Percentiles rank a stretch among this genome's conserved stretches.
phyloP scores from a whole-genome alignment of 805 yeast species.

The Candida suzukii region DNA sequence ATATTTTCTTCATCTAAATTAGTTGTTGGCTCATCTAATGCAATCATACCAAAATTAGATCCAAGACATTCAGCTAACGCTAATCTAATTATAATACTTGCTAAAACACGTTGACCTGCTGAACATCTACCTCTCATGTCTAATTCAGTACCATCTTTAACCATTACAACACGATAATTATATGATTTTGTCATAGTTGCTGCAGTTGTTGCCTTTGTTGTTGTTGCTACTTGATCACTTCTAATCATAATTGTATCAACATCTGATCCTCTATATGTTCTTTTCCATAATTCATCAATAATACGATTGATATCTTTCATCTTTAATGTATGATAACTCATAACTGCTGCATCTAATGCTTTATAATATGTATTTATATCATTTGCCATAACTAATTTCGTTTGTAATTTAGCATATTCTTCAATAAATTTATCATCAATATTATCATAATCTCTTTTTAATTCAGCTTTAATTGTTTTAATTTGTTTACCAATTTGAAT shows the following conservation, averaged over 20 bases:
- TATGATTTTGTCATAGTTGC: conserved; percentile 51
- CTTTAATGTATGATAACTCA: conserved; percentile 84
- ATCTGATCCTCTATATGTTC: conserved; percentile 91
- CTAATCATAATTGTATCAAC: conserved; percentile 83
- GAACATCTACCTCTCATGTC: conserved; percentile 99
- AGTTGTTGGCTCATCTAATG: conserved; percentile 97
- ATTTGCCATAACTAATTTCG: conserved; percentile 66
- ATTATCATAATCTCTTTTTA: conserved; percentile 63
- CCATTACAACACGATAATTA: conserved; percentile 93
- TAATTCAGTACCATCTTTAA: conserved; percentile 80
- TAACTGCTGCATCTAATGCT: conserved; percentile 87
- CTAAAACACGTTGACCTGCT: conserved; percentile 95
- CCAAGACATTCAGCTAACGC: conserved; percentile 97
- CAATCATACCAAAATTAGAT: conserved; percentile 88
- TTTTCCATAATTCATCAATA: conserved; percentile 87
- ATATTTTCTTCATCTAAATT: conserved; percentile 87
- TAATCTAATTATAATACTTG: conserved; percentile 82
- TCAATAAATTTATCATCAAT: conserved; percentile 56
- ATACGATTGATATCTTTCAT: conserved; percentile 90
- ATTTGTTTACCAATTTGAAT: conserved; percentile 76
- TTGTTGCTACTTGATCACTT: conserved; percentile 58
- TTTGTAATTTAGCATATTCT: conserved; percentile 71
- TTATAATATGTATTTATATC: conserved; percentile 77
- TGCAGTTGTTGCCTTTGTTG: conserved; percentile 14
- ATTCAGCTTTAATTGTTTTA: conserved; percentile 44